Conservation (phyloP, 345 rosid species). For the Physaria fendleri region DNA sequence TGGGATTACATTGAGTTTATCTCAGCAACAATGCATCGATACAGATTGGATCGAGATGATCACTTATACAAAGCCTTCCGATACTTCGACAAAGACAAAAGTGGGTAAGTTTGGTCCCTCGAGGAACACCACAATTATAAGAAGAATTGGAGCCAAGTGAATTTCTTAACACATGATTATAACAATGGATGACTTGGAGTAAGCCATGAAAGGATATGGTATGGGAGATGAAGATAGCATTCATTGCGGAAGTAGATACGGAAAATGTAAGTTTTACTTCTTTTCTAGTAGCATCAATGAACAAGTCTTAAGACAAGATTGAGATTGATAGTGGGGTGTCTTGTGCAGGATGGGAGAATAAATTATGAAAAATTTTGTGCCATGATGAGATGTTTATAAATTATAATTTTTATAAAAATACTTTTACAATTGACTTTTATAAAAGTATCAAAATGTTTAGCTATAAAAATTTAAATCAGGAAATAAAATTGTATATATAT, state of each 20-base stretch:
- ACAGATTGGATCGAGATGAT: slow-evolving; percentile 60
- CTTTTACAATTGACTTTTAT: too few relatives aligned
- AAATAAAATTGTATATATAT: too few relatives aligned
- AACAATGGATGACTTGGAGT: slow-evolving; percentile 73
- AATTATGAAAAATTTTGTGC: slow-evolving; percentile 40
- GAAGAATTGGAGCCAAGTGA: not conserved
- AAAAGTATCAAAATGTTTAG: too few relatives aligned
- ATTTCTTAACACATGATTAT: slow-evolving; percentile 38
- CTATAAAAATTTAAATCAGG: too few relatives aligned
- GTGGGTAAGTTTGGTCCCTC: slow-evolving; percentile 37
- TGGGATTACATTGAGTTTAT: slow-evolving; percentile 80
- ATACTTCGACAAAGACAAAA: slow-evolving; percentile 68
- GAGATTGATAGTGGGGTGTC: not conserved
- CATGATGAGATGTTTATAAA: too few relatives aligned
- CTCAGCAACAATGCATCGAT: slow-evolving; percentile 74
- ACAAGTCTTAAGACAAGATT: not conserved
- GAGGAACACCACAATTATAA: not conserved
- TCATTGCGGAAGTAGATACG: slow-evolving; percentile 77
- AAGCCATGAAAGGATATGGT: slow-evolving; percentile 80
- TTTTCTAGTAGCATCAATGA: not conserved
- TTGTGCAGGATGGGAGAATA: slow-evolving; percentile 38
- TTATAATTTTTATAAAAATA: too few relatives aligned
- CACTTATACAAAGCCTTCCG: slow-evolving; percentile 71
- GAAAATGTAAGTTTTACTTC: slow-evolving; percentile 53
- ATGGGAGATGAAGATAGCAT: slow-evolving; percentile 75